Evolutionary conservation across 495 filamentous ascomycete species (phyloP), one percentile per base, ranked within the genome.

Genomic region (Talaromyces proteolyticus): DNA sequence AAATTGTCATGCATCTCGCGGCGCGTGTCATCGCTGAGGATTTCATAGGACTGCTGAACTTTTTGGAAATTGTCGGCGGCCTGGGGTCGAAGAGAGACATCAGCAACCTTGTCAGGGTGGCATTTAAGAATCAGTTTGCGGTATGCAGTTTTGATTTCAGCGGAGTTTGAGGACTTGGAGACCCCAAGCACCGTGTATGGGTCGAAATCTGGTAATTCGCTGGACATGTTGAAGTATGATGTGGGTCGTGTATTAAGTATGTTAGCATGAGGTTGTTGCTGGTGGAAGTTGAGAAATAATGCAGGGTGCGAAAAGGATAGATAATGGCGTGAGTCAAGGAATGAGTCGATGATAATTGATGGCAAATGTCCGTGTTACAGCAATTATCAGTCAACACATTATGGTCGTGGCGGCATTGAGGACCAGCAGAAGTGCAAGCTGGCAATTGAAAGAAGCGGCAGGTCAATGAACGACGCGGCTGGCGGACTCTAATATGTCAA

Each of bases 91-190:
- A 77, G 69, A 22, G 84, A 74, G 55, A 84, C 77, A 53, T 94
- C 87, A 58, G 89, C 81, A 44, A 96, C 80, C 73, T 97, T 97
- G 75, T 98, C 93, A 25, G 93, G 93, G 62, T 98, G 93, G 62
- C 84, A 91, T 69, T 89, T 90, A 50, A 97, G 80, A 47, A 89
- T 91, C 20, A 96, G 85, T 68, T 95, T 97, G 53, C 89, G 87
- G 72, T 96, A 86, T 16, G 89, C 85, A 42, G 77, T 73, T 53
- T 89, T 84, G 63, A 98, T 92, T 51, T 84, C 80, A 20, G 82
- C 58, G 18, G 86, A 66, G 44, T 86, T 77, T 37, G 89, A 89
- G 64, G 88, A 81, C 60, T 82, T 87, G 37, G 84, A 57, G 40
- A 98, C 77, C 40, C 89, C 88, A 36, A 98, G 79, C 14, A 80